Evolutionary conservation across 805 yeast genomes (phyloP).

Genomic region (Geotrichum ghanense): DNA sequence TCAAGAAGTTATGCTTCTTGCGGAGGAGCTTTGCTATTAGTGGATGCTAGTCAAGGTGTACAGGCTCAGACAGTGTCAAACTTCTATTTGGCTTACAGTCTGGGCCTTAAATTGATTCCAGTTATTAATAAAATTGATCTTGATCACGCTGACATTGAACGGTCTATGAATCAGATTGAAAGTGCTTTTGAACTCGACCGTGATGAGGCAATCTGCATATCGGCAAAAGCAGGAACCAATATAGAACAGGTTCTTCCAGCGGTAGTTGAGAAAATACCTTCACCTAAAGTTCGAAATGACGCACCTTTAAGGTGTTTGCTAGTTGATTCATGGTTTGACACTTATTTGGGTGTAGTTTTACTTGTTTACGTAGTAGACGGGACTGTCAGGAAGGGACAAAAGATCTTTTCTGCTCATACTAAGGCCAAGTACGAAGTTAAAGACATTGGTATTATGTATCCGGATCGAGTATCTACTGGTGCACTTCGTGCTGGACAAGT

Average conservation of each 20-base stretch:
- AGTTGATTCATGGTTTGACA: constrained; percentile 97
- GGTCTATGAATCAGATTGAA: constrained; percentile 77
- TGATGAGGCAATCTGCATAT: constrained; percentile 68
- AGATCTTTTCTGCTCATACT: constrained; percentile 67
- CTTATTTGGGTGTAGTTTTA: constrained; percentile 82
- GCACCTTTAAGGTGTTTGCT: constrained; percentile 60
- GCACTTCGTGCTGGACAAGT: constrained; percentile 79
- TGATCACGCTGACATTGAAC: constrained; percentile 72
- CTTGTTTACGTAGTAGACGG: constrained; percentile 84
- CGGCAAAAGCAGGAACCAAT: constrained; percentile 85
- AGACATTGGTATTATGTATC: constrained; percentile 93
- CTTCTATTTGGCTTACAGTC: constrained; percentile 77
- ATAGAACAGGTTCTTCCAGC: constrained; percentile 73
- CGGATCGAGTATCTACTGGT: constrained; percentile 62
- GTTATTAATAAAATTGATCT: constrained; percentile 87
- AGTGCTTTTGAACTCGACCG: constrained; percentile 68
- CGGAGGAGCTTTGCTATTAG: constrained; percentile 81
- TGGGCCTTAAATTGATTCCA: constrained; percentile 73
- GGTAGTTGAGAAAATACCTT: constrained; percentile 68
- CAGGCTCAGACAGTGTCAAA: constrained; percentile 99
- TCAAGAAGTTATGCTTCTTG: constrained; percentile 91
- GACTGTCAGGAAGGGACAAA: constrained; percentile 56
- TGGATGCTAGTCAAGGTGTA: constrained; percentile 93
- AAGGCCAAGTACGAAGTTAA: constrained; percentile 70
- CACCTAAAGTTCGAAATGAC: constrained; percentile 48